These are phyloP conservation scores for Mixia osmundae DNA, from an alignment of 1,284 basidiomycete genomes.

Conservation along the genomic window DNA sequence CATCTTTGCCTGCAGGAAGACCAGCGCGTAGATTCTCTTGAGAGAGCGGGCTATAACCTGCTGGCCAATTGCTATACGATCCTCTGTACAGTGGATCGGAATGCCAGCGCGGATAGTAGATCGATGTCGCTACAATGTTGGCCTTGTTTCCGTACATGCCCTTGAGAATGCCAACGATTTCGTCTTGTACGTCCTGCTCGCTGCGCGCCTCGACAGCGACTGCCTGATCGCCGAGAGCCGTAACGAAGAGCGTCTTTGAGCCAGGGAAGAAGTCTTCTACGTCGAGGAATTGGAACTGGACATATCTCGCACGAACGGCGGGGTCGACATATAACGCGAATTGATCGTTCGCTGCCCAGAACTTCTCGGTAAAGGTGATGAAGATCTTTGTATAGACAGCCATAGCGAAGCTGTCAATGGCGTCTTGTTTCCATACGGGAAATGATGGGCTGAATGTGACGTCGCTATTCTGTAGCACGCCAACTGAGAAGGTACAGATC, in stretches of 20 bases:
- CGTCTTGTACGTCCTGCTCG: no score
- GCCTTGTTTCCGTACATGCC: no score
- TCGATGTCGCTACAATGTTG: no score
- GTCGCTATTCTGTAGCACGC: conserved; percentile 34
- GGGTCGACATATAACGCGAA: conserved; percentile 38
- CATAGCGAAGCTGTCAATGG: conserved; percentile 41
- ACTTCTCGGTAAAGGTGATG: conserved; percentile 36
- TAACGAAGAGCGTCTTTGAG: conserved; percentile 32
- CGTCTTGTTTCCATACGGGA: conserved; percentile 40
- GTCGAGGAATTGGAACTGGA: conserved; percentile 45
- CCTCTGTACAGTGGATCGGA: no score
- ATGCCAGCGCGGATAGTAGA: no score
- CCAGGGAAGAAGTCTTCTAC: conserved; percentile 35
- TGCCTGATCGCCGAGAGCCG: no score
- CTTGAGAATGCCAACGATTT: no score
- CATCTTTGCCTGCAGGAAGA: no score
- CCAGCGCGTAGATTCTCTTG: no score
- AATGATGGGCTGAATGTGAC: conserved; percentile 33
- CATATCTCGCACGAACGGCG: conserved; percentile 36
- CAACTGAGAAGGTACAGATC: conserved; percentile 37
- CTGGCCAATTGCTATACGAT: no score
- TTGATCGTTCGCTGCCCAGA: conserved; percentile 41
- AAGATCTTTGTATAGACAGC: conserved; percentile 47
- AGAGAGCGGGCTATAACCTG: no score
- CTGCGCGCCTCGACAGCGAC: no score